phyloP scores from a whole-genome alignment of 495 filamentous ascomycete genomes.

The Staphylotrichum tortipilum region DNA sequence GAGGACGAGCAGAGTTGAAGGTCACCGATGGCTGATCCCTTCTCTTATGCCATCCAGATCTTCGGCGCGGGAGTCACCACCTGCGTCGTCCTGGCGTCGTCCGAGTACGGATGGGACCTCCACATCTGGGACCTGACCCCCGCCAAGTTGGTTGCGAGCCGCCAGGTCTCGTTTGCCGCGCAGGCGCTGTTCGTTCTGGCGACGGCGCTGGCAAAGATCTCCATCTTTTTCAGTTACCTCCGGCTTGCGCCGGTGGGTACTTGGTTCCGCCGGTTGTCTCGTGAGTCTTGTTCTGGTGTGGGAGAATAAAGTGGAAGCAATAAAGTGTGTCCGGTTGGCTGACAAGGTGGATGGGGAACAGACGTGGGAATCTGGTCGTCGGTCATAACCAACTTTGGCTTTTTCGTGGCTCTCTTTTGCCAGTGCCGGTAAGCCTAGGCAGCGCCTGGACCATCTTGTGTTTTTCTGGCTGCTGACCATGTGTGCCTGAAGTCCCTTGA shows the following conservation, averaged over 20 bases:
- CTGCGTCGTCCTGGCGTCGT: constrained; percentile 18
- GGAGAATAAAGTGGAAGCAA: too few species aligned
- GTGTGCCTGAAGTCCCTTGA: constrained; percentile 18
- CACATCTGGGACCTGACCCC: constrained; percentile 21
- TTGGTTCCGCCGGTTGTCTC: constrained; percentile 31
- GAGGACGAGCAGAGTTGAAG: too few species aligned
- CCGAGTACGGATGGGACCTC: constrained; percentile 19
- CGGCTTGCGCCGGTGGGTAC: constrained; percentile 36
- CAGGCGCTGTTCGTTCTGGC: constrained; percentile 21
- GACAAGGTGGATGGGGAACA: neutral
- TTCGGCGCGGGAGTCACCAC: constrained; percentile 18
- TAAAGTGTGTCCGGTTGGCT: too few species aligned
- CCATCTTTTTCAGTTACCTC: constrained; percentile 44
- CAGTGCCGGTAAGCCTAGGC: constrained; percentile 21
- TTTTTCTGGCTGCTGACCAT: neutral
- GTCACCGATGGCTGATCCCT: neutral
- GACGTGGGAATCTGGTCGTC: constrained; percentile 15
- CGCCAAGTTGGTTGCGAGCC: constrained; percentile 7
- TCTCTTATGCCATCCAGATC: constrained; percentile 4
- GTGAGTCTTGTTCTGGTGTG: constrained; percentile 1
- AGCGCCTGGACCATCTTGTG: too few species aligned
- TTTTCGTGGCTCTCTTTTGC: constrained; percentile 29
- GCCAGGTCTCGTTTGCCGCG: constrained; percentile 22
- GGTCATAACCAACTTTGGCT: constrained; percentile 15
- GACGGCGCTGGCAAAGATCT: constrained; percentile 35